Conservation (phyloP, 345 rosid species). For the Fremontodendron californicum region DNA sequence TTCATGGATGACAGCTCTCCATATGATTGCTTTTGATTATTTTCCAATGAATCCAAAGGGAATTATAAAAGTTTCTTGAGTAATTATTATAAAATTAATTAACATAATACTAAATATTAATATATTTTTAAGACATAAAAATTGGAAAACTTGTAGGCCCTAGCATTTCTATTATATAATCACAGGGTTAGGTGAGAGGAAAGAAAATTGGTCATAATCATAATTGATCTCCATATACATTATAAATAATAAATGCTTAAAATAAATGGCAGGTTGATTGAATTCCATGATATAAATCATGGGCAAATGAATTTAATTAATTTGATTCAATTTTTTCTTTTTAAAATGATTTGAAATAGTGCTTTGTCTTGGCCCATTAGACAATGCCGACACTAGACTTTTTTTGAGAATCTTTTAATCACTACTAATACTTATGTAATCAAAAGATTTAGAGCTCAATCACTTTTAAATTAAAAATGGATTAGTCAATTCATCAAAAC, state of each 20-base stretch:
- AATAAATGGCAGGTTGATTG: neutral
- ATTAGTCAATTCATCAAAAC: neutral
- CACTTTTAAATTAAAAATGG: neutral
- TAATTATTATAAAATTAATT: neutral
- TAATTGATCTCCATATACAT: neutral
- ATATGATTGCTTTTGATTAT: conserved; percentile 6
- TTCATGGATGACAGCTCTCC: conserved; percentile 10
- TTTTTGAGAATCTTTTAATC: neutral
- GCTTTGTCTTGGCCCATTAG: neutral
- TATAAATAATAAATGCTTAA: neutral
- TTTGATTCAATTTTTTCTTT: neutral
- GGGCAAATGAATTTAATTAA: neutral
- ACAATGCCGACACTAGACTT: neutral
- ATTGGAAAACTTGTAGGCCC: neutral
- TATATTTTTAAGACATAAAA: neutral
- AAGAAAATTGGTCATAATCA: neutral
- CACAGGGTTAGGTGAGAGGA: neutral
- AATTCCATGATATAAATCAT: neutral
- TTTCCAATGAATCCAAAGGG: neutral
- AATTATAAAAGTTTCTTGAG: conserved; percentile 10
- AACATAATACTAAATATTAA: neutral
- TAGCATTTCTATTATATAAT: neutral
- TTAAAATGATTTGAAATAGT: too few relatives aligned
- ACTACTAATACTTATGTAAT: neutral
- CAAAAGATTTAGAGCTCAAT: neutral